Conservation (phyloP, 805 yeast genomes). For the Starmerella potacharoeniae region DNA sequence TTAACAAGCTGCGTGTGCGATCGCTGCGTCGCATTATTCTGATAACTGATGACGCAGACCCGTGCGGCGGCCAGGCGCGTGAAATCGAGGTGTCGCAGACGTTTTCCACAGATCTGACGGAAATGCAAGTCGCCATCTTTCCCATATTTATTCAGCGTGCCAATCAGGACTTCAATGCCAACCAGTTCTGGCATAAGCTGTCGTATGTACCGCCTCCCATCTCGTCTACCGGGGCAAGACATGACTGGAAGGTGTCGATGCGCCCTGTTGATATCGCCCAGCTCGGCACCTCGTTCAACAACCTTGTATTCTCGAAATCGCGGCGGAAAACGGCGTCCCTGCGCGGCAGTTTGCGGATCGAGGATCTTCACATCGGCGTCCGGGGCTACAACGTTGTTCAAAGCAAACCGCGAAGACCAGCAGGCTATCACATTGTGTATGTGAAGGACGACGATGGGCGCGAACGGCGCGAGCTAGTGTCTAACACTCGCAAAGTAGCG, state of each 20-base stretch:
- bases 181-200: conserved; percentile 19
- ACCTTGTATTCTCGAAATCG: conserved; percentile 9
- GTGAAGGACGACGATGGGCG: conserved; percentile 36
- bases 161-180: conserved; percentile 8
- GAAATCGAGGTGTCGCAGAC: conserved; percentile 26
- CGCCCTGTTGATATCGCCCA: conserved; percentile 6
- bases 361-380: conserved; percentile 45
- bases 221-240: background rate
- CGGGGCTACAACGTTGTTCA: conserved; percentile 46
- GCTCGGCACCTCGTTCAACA: conserved; percentile 2
- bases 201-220: conserved; percentile 7
- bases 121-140: conserved; percentile 12
- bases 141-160: conserved; percentile 18
- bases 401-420: background rate
- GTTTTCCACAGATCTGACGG: conserved; percentile 19
- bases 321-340: conserved; percentile 10
- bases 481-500: conserved; percentile 21
- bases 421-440: conserved; percentile 31
- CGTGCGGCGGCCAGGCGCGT: conserved; percentile 9
- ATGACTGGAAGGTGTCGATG: conserved; percentile 15
- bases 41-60: conserved; percentile 20
- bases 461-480: conserved; percentile 40
- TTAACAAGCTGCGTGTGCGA: conserved; percentile 14
- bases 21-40: conserved; percentile 15
- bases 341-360: conserved; percentile 9